Conservation (phyloP, 1,284 basidiomycete genomes). For the Pyrrhoderma lamaoense region DNA sequence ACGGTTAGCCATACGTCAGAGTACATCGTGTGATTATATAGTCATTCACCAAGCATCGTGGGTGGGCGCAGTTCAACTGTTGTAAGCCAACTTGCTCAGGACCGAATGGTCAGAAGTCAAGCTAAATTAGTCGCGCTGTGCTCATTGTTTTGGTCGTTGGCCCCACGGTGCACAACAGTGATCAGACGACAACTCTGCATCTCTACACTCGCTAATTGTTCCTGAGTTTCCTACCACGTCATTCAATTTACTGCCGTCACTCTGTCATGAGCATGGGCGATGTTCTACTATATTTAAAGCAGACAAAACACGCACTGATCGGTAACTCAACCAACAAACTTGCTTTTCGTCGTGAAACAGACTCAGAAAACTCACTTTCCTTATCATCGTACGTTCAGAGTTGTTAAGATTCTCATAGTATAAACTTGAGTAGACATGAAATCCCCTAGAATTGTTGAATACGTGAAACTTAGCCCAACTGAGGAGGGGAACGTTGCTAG, state of each 20-base stretch:
- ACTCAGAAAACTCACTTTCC: constrained; percentile 5
- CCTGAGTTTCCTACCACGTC: neutral
- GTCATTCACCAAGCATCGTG: neutral
- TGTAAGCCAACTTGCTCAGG: too few relatives aligned
- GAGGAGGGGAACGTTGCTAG: neutral
- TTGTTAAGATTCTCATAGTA: neutral
- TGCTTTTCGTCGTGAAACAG: constrained; percentile 26
- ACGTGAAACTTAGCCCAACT: constrained; percentile 11
- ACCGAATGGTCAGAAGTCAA: too few relatives aligned
- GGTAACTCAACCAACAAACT: constrained; percentile 67
- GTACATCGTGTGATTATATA: too few relatives aligned
- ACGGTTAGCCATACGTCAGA: too few relatives aligned
- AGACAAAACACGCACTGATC: constrained; percentile 64
- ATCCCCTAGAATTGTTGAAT: constrained; percentile 14
- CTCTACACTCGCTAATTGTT: too few relatives aligned
- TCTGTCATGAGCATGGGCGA: constrained; percentile 12
- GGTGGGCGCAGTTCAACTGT: too few relatives aligned
- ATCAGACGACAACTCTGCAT: too few relatives aligned
- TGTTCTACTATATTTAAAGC: constrained; percentile 37
- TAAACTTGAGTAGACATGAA: too few relatives aligned
- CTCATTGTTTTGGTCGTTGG: too few relatives aligned
- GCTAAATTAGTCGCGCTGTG: too few relatives aligned
- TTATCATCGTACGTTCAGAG: neutral
- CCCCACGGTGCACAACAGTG: too few relatives aligned
- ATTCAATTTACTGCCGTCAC: neutral